Base-by-base conservation (phyloP, 805 yeast species). In the Starmera caribaea region DNA sequence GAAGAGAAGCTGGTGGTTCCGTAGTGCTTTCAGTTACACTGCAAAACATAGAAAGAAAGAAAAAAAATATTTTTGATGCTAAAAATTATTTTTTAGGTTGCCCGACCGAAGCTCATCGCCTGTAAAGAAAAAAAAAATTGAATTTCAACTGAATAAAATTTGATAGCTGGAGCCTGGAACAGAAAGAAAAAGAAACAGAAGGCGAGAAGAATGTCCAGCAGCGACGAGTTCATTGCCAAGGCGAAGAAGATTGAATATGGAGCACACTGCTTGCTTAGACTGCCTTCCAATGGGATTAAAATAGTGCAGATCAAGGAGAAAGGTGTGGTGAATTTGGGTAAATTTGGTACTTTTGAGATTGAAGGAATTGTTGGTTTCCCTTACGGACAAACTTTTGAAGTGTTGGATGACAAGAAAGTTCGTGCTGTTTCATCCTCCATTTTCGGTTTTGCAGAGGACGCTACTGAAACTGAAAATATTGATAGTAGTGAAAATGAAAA, bases 361-460 rank as follows among this genome's bases (percentile, higher is more conserved):
- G 76, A 79, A 45, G 81, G 75, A 38, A 71, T 90, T 11, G 58
- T 90, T 32, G 97, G 96, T 3, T 79, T 69, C 50, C 82, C 88
- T 6, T 83, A 74, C 53, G 98, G 97, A 2, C 90, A 85, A 48
- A 76, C 95, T 1, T 92, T 89, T 62, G 97, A 90, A 54, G 81
- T 90, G 34, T 54, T 69, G 26, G 85, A 77, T 34, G 77, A 74
- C 43, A 65, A 65, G 38, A 57, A 58, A 26, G 75, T 76, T 11
- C 61, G 58, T 33, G 79, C 82, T 3, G 69, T 78, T 32, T 59
- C 62, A 41, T 61, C 70, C 36, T 53, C 66, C 42, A 54, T 62
- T 4, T 58, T 53, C 38, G 57, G 52, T 36, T 51, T 48, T 9
- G 61, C 46, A 14, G 64, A 56, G n/a, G 44, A 39, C 2, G 50